A percentile compares a stretch with the other conserved stretches of the same genome.
Conservation (phyloP, 805 yeast genomes). For the Wickerhamiella sergipiensis region DNA sequence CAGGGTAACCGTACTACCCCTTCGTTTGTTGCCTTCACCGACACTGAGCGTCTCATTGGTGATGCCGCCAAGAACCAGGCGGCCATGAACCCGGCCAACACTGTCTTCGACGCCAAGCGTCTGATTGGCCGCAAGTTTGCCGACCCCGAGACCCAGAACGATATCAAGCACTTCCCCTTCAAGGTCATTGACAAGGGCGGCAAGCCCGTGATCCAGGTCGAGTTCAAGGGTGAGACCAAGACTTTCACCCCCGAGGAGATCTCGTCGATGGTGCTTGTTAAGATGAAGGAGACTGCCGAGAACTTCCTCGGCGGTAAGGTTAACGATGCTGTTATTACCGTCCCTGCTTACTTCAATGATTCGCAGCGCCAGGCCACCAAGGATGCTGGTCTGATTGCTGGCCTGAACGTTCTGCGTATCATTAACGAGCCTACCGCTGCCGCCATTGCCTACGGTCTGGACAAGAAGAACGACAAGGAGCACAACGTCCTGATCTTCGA, state of each 20-base stretch:
- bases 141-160: conserved; percentile 67
- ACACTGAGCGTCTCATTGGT: conserved; percentile 87
- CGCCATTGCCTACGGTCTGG: conserved; percentile 95
- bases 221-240: conserved; percentile 77
- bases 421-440: conserved; percentile 98
- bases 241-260: conserved; percentile 87
- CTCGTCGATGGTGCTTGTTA: conserved; percentile 80
- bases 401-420: conserved; percentile 85
- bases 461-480: conserved; percentile 52
- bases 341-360: conserved; percentile 94
- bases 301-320: conserved; percentile 73
- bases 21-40: conserved; percentile 92
- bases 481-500: conserved; percentile 86
- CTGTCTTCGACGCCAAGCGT: conserved; percentile 93
- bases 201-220: conserved; percentile 80
- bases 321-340: conserved; percentile 87
- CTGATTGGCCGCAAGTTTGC: conserved; percentile 73
- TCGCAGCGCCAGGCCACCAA: conserved; percentile 97
- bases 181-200: conserved; percentile 62
- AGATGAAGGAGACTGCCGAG: conserved; percentile 93
- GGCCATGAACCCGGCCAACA: conserved; percentile 88
- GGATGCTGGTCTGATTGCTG: conserved; percentile 95
- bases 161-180: conserved; percentile 83
- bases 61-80: conserved; percentile 99
- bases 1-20: conserved; percentile 99